Evolutionary conservation across 106 monocot species (phyloP).

Genomic region (Gastrodia elata): DNA sequence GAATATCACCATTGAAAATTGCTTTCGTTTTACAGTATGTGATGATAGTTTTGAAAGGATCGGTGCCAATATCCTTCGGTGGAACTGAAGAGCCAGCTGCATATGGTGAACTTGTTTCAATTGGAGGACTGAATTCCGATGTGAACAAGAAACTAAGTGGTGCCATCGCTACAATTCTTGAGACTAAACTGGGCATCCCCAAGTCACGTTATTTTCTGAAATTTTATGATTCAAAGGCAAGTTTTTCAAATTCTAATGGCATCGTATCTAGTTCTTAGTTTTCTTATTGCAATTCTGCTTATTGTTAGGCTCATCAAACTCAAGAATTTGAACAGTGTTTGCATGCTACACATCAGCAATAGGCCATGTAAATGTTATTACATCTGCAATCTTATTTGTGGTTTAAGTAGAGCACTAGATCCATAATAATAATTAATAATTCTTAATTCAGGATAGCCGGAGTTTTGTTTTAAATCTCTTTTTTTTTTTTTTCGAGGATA

Average conservation of each 20-base stretch:
- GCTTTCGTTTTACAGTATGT: slow-evolving; percentile 53
- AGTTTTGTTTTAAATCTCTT: too few species aligned
- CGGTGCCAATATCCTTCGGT: slow-evolving; percentile 75
- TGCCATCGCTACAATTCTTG: slow-evolving; percentile 55
- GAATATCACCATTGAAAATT: too few species aligned
- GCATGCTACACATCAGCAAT: slow-evolving; percentile 77
- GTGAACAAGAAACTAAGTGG: slow-evolving; percentile 85
- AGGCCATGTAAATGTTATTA: slow-evolving; percentile 38
- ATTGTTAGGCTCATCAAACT: slow-evolving; percentile 57
- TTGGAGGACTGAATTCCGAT: slow-evolving; percentile 76
- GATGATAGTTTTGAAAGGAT: slow-evolving; percentile 91
- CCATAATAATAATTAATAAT: too few species aligned
- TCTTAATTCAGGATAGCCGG: too few species aligned
- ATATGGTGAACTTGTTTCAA: slow-evolving; percentile 86
- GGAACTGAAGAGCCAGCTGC: slow-evolving; percentile 75
- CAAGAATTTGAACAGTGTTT: slow-evolving; percentile 73
- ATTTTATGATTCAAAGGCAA: slow-evolving; percentile 58
- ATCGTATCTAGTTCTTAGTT: slow-evolving; percentile 3
- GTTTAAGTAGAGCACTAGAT: too few species aligned
- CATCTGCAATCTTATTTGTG: background rate
- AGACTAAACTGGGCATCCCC: slow-evolving; percentile 63
- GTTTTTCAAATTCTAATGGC: slow-evolving; percentile 10
- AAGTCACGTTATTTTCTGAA: slow-evolving; percentile 65
- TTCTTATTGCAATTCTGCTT: slow-evolving; percentile 41
- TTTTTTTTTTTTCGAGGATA: too few species aligned